phyloP scores from a whole-genome alignment of 345 rosid species.

The Citrus sp. region DNA sequence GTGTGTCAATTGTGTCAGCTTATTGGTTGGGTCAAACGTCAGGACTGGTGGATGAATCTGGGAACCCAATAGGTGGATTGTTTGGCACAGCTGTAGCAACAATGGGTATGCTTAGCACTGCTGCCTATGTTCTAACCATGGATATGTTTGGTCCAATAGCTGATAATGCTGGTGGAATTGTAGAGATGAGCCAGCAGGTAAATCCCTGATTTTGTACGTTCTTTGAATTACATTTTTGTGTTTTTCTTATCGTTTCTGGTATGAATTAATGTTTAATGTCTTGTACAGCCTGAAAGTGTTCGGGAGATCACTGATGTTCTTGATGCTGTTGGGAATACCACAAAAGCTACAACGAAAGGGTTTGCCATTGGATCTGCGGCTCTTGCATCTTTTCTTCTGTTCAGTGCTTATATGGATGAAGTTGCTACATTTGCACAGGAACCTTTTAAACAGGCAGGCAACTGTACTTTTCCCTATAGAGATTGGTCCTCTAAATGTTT shows the following conservation, averaged over 20 bases:
- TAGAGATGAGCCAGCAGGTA: slow-evolving; percentile 99
- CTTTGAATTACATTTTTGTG: slow-evolving; percentile 1
- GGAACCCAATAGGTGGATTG: slow-evolving; percentile 84
- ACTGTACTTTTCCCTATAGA: slow-evolving; percentile 4
- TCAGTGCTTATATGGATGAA: slow-evolving; percentile 99
- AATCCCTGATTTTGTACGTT: slow-evolving; percentile 17
- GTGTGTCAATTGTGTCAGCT: slow-evolving; percentile 75
- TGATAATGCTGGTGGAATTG: slow-evolving; percentile 99
- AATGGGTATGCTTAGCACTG: slow-evolving; percentile 99
- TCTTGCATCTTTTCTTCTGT: slow-evolving; percentile 96
- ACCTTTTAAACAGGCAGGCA: slow-evolving; percentile 75
- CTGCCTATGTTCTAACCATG: slow-evolving; percentile 98
- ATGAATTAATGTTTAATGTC: not conserved
- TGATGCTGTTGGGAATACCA: slow-evolving; percentile 99
- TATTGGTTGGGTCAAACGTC: slow-evolving; percentile 95
- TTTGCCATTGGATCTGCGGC: slow-evolving; percentile 99
- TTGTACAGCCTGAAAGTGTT: slow-evolving; percentile 86
- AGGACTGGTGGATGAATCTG: slow-evolving; percentile 89
- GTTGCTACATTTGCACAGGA: slow-evolving; percentile 76
- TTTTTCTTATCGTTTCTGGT: not conserved
- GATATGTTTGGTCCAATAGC: slow-evolving; percentile 99
- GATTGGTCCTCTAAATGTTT: not conserved
- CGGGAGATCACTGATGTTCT: slow-evolving; percentile 96
- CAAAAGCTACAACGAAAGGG: slow-evolving; percentile 98
- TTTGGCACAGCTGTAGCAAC: slow-evolving; percentile 99